Evolutionary conservation across 768 basidiomycete genomes (phyloP), one percentile per base, ranked within the genome.

Genomic region (Leucosporidium scottii): DNA sequence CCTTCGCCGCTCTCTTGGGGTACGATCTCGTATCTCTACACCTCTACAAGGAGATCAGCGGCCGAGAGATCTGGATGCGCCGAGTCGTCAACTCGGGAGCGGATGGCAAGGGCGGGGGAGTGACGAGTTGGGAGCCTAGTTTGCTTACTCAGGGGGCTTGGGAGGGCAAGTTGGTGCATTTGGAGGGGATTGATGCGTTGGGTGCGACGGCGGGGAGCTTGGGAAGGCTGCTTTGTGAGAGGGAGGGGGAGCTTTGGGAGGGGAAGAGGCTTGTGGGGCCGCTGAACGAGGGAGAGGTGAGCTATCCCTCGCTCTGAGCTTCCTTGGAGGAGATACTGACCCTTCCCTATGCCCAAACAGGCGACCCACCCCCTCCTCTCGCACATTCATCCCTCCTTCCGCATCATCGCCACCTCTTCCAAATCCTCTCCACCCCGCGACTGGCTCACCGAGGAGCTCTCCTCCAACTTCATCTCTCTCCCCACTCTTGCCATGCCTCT

Each of bases 21-120:
- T 71, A 71, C 63, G 59, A 53, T 10, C 55, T 71, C 34, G 60
- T 64, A 20, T 25, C 67, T 20, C 10, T 65, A 1, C 70, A 71
- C 60, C 54, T 71, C 20, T 67, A 67, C 63, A 71, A 71, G 25
- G 70, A 71, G 39, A 28, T 71, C 5, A 58, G 66, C 15, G 70
- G 69, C 3, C 59, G 70, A 9, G 70, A 71, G 49, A 39, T 71
- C 1, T 67, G 62, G 63, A 71, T 71, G 70, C 47, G 70, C 4
- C 31, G 70, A 0, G 61, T 62, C 28, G 69, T 70, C 48, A 59
- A 62, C 15, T 36, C 34, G 64, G 68, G 0, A 0, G 18, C 1
- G 65, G 65, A 2, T 3, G 47, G 47, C 18, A 34, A 28, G 47
- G 34, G 39, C 2, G 21, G 23, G 2, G 70, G 70, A 25, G 66